Base-by-base conservation (phyloP, 2,329 filamentous ascomycete species). In the Samsoniella hepiali region DNA sequence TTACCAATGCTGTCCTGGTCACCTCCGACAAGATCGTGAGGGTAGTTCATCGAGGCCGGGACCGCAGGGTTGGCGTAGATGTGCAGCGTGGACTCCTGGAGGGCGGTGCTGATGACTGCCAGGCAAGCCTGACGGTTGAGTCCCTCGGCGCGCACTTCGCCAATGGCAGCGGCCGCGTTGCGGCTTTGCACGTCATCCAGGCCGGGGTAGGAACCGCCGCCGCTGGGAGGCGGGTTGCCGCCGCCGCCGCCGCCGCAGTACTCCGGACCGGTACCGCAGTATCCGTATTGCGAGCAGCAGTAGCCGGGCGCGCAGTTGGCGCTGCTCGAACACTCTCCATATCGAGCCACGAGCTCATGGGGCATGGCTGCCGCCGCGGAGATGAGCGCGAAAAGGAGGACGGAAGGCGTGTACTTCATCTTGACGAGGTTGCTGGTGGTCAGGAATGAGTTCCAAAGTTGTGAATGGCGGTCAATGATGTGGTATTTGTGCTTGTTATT, bases 251-350 rank as follows among this genome's bases (percentile, higher is more conserved):
- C 65, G 15, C 67, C 66, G 59, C 68, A 69, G 66, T 69, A 67
- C 13, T 63, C 65, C 11, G 64, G 15, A 2, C 67, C 68, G 45
- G 44, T 58, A 17, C 68, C 68, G 53, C 68, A 69, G 62, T 64
- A 69, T 29, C 66, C 66, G 38, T 64, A 68, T 51, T 65, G 36
- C 27, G 62, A 65, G 66, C 68, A 69, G 66, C 68, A 69, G 57
- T 42, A 59, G 38, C 62, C 62, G 13, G 62, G 13, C 11, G 62
- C 45, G 47, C 62, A 63, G 38, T 59, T 65, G 47, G 64, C 60
- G 47, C 59, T 60, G 64, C 56, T 66, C 31, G 70, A 70, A 50
- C 65, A 67, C 17, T 62, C 66, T 55, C 65, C 55, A 13, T 64
- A 57, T 62, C 63, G 50, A 58, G 62, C 66, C 11, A 40, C 32